phyloP scores from a whole-genome alignment of 805 yeast genomes.

The Candida sonorensis region DNA sequence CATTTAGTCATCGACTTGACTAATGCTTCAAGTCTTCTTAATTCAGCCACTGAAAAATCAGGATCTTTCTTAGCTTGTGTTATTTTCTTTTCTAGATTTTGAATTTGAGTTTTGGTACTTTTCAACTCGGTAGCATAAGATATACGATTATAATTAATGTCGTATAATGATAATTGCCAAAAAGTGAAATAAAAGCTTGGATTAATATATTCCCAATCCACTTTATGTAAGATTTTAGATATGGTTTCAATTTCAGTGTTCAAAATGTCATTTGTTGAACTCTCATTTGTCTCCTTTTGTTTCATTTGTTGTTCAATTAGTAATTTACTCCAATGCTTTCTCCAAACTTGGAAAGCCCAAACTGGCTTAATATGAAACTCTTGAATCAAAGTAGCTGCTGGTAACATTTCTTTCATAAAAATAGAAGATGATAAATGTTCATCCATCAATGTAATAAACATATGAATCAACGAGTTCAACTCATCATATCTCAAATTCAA shows the following conservation, averaged over 20 bases:
- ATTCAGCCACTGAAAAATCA: slow-evolving; percentile 16
- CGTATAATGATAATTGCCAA: slow-evolving; percentile 71
- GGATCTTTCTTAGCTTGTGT: slow-evolving; percentile 23
- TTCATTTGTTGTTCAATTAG: slow-evolving; percentile 16
- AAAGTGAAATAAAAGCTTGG: slow-evolving; percentile 49
- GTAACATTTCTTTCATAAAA: slow-evolving; percentile 30
- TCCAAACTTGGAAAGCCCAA: slow-evolving; percentile 80
- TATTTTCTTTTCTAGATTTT: slow-evolving; percentile 31
- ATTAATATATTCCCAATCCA: slow-evolving; percentile 25
- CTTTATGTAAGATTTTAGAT: slow-evolving; percentile 7
- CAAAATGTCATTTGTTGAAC: slow-evolving; percentile 5
- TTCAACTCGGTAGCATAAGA: slow-evolving; percentile 43
- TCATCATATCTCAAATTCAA: slow-evolving; percentile 71
- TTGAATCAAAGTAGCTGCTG: slow-evolving; percentile 34
- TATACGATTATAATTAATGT: slow-evolving; percentile 47
- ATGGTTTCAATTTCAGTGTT: slow-evolving; percentile 10
- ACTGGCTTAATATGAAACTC: slow-evolving; percentile 41
- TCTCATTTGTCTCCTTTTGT: slow-evolving; percentile 2
- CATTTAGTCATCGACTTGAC: slow-evolving; percentile 22
- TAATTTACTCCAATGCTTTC: slow-evolving; percentile 33
- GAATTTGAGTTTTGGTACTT: slow-evolving; percentile 31
- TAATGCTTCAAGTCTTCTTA: slow-evolving; percentile 22
- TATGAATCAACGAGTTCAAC: slow-evolving; percentile 55
- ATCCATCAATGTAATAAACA: slow-evolving; percentile 51
- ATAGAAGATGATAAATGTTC: slow-evolving; percentile 36